A percentile compares a stretch with the other conserved stretches of the same genome.
Evolutionary conservation across 1,139 yeast species (phyloP).

Genomic region (Magnusiomyces magnusii): DNA sequence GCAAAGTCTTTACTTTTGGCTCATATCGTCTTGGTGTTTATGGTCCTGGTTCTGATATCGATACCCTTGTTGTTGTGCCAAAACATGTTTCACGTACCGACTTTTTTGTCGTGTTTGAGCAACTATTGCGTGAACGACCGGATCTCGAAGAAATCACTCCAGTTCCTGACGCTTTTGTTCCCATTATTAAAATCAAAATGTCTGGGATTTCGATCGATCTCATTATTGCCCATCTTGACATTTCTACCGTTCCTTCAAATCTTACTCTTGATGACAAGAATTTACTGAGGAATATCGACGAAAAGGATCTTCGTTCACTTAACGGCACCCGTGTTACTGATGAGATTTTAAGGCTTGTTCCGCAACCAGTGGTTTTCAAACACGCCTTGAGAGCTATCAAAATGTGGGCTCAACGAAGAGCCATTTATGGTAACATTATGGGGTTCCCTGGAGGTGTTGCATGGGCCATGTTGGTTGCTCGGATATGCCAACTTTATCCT

Average conservation of each 20-base stretch:
- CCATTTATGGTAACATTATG: conserved; percentile 86
- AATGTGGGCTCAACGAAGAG: conserved; percentile 95
- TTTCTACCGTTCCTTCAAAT: conserved; percentile 71
- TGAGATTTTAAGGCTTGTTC: conserved; percentile 80
- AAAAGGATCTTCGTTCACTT: conserved; percentile 75
- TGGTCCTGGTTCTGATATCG: conserved; percentile 98
- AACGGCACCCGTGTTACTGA: conserved; percentile 98
- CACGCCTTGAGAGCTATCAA: conserved; percentile 89
- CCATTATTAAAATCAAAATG: conserved; percentile 83
- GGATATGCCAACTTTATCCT: conserved; percentile 94
- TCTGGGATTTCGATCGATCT: conserved; percentile 87
- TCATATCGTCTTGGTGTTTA: conserved; percentile 92
- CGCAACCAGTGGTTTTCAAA: conserved; percentile 87
- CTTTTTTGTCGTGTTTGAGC: conserved; percentile 73
- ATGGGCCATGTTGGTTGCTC: conserved; percentile 98
- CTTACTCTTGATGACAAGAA: conserved; percentile 79
- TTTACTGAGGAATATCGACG: conserved; percentile 76
- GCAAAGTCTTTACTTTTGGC: conserved; percentile 91
- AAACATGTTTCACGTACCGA: conserved; percentile 89
- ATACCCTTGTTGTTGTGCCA: conserved; percentile 90
- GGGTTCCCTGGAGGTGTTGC: conserved; percentile 99
- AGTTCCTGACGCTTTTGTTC: conserved; percentile 96
- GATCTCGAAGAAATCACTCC: conserved; percentile 86
- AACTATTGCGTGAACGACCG: conserved; percentile 55
- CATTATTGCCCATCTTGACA: conserved; percentile 70